Conservation (phyloP, 148 eudicot species). For the Chenopodium formosanum region DNA sequence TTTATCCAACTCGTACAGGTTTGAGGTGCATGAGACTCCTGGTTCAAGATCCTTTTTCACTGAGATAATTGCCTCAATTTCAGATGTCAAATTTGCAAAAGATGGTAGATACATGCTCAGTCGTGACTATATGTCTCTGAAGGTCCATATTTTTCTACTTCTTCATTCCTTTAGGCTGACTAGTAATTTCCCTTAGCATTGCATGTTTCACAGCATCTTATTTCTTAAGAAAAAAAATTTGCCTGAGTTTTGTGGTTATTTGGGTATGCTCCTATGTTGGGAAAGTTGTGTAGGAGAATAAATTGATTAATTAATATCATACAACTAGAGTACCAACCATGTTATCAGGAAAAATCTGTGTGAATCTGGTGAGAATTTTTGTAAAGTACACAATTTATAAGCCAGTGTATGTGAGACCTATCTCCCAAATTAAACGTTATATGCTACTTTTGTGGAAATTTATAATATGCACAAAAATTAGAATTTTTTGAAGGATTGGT, state of each 20-base stretch:
- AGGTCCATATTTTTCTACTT: constrained; percentile 36
- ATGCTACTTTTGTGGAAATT: neutral
- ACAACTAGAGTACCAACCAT: neutral
- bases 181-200: neutral
- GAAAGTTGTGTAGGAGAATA: neutral
- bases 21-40: constrained; percentile 64
- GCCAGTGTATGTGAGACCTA: neutral
- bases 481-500: neutral
- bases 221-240: neutral
- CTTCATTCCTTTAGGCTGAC: neutral
- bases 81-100: constrained; percentile 68
- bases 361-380: neutral
- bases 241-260: neutral
- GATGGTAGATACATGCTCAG: constrained; percentile 72
- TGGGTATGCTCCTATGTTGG: neutral
- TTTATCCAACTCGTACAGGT: constrained; percentile 36
- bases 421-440: neutral
- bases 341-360: neutral
- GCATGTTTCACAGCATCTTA: neutral
- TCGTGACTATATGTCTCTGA: constrained; percentile 76
- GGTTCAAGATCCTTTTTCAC: constrained; percentile 74
- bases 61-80: constrained; percentile 72
- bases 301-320: neutral
- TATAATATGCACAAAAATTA: neutral
- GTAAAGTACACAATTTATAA: neutral